Conservation (phyloP, 345 rosid species). For the Gossypium mustelinum region DNA sequence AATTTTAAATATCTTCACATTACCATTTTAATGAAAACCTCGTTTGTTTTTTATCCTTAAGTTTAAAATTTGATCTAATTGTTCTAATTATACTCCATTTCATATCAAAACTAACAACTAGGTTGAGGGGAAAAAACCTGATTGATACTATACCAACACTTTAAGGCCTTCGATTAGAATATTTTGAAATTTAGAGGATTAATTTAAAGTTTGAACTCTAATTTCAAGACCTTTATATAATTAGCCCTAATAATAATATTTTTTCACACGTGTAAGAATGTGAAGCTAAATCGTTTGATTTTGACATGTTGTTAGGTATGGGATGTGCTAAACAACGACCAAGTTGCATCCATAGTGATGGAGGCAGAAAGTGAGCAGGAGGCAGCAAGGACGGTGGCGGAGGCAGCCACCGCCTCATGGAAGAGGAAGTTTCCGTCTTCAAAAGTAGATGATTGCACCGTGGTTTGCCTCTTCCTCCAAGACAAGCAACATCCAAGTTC, state of each 20-base stretch:
- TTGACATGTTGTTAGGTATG: conserved; percentile 39
- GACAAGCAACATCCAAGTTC: conserved; percentile 15
- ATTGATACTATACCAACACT: too few species aligned
- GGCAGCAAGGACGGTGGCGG: conserved; percentile 60
- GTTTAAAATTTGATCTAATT: too few species aligned
- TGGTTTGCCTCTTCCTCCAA: conserved; percentile 51
- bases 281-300: background rate
- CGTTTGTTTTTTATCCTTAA: too few species aligned
- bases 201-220: background rate
- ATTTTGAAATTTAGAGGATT: background rate
- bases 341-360: conserved; percentile 52
- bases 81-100: too few species aligned
- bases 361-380: conserved; percentile 33
- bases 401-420: conserved; percentile 63
- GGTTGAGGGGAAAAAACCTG: too few species aligned
- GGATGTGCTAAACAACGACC: conserved; percentile 72
- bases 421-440: conserved; percentile 49
- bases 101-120: too few species aligned
- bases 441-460: conserved; percentile 65
- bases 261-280: background rate
- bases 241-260: too few species aligned
- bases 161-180: background rate
- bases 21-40: too few species aligned
- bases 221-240: too few species aligned
- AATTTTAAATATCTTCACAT: too few species aligned